Conservation (phyloP, 148 eudicot species). For the Pouteria glomerata region DNA sequence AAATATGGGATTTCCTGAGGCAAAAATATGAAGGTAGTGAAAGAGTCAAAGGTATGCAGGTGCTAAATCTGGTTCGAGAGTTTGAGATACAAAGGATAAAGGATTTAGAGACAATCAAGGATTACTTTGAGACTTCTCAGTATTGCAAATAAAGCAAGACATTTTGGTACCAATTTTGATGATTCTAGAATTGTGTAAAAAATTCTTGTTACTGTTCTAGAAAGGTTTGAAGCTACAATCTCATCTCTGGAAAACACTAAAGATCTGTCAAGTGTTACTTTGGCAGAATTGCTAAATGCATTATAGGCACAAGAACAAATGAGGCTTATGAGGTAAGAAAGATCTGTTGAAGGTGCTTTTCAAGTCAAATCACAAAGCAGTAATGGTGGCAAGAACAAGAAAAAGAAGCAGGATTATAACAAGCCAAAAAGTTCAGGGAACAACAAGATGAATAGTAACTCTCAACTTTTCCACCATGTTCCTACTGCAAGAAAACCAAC, state of each 20-base stretch:
- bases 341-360: constrained; percentile 2
- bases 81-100: too few relatives aligned
- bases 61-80: too few relatives aligned
- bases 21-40: not conserved
- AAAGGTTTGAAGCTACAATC: not conserved
- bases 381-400: not conserved
- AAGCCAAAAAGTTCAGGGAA: not conserved
- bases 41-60: too few relatives aligned
- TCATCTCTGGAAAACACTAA: not conserved
- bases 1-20: not conserved
- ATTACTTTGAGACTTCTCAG: too few relatives aligned
- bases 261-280: not conserved
- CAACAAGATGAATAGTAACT: not conserved
- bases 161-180: too few relatives aligned
- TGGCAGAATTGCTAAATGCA: not conserved
- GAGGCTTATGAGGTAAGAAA: constrained; percentile 1
- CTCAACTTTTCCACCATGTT: not conserved
- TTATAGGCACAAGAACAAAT: not conserved
- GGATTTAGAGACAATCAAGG: too few relatives aligned
- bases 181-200: too few relatives aligned
- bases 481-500: not conserved
- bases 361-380: constrained; percentile 1
- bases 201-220: too few relatives aligned
- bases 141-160: too few relatives aligned
- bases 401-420: not conserved